Conservation (phyloP, 2,329 filamentous ascomycete species). For the Paracoccidioides lutzii region DNA sequence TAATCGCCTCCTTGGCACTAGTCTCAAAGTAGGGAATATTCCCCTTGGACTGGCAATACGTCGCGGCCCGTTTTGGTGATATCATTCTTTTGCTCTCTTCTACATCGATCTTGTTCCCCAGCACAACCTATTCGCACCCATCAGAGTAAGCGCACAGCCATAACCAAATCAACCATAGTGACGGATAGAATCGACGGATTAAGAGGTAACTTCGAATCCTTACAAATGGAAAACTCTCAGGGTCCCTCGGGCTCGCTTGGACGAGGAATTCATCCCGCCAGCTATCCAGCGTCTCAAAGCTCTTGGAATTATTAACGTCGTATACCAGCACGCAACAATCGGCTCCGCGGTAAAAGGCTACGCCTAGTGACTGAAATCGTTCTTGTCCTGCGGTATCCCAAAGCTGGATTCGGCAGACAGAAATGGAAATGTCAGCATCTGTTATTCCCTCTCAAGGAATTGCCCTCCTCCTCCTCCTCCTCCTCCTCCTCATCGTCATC, state of each 20-base stretch:
- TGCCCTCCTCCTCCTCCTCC: too few species aligned
- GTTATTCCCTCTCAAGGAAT: not conserved
- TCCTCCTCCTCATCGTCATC: too few species aligned
- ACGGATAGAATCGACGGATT: too few species aligned
- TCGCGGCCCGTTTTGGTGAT: conserved; percentile 88
- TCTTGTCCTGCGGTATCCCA: conserved; percentile 99
- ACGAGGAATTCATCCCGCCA: conserved; percentile 98
- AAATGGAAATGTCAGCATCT: not conserved
- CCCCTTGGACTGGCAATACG: conserved; percentile 94
- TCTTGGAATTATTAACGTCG: conserved; percentile 99
- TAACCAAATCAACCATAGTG: too few species aligned
- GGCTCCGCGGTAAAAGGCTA: conserved; percentile 99
- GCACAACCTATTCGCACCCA: conserved; percentile 52
- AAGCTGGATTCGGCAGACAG: conserved; percentile 49
- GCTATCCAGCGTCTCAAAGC: conserved; percentile 94
- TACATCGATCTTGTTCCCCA: conserved; percentile 98
- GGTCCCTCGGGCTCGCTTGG: conserved; percentile 89
- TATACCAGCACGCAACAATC: conserved; percentile 99
- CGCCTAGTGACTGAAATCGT: conserved; percentile 94
- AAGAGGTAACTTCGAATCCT: conserved; percentile 23
- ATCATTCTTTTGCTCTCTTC: conserved; percentile 97
- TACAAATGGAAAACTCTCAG: conserved; percentile 95
- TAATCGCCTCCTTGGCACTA: conserved; percentile 95
- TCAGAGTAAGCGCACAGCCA: conserved; percentile 5
- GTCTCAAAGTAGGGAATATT: conserved; percentile 99